Percentiles rank a stretch among this genome's conserved stretches.
Conservation (phyloP, 768 basidiomycete species). For the Austroboletus festivus region DNA sequence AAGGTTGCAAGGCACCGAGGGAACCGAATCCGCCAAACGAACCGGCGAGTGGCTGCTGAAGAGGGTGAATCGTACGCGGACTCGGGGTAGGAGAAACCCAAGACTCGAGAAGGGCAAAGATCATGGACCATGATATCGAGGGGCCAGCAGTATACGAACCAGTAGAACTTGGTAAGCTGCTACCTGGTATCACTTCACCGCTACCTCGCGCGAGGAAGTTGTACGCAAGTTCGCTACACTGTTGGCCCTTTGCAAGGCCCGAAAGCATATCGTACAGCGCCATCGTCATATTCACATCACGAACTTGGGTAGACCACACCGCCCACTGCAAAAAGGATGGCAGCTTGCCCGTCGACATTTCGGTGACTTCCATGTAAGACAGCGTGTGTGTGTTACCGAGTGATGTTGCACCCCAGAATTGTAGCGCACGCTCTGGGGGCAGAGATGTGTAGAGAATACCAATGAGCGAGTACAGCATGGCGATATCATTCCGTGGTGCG, state of each 20-base stretch:
- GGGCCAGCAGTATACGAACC: conserved; percentile 43
- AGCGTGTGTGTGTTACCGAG: conserved; percentile 38
- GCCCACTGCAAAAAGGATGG: conserved; percentile 88
- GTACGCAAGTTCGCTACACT: conserved; percentile 82
- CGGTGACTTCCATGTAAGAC: conserved; percentile 57
- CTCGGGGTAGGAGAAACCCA: conserved; percentile 61
- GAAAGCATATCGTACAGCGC: conserved; percentile 88
- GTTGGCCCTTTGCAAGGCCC: conserved; percentile 79
- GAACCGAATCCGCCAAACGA: conserved; percentile 30
- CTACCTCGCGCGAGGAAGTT: conserved; percentile 84
- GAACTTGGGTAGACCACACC: conserved; percentile 76
- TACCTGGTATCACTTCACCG: conserved; percentile 64
- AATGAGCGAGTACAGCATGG: conserved; percentile 78
- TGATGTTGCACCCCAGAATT: conserved; percentile 78
- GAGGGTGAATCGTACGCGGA: conserved; percentile 42
- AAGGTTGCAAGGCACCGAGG: conserved; percentile 29
- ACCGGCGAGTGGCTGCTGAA: conserved; percentile 38
- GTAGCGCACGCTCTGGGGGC: conserved; percentile 72
- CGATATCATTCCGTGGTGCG: conserved; percentile 77
- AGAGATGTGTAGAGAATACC: conserved; percentile 75
- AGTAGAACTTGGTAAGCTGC: conserved; percentile 40
- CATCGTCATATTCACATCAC: conserved; percentile 69
- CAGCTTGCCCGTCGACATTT: conserved; percentile 60
- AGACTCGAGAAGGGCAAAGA: conserved; percentile 72
- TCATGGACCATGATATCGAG: conserved; percentile 72